Evolutionary conservation across 2,329 filamentous ascomycete species (phyloP).

Genomic region (Orbilia quercus): DNA sequence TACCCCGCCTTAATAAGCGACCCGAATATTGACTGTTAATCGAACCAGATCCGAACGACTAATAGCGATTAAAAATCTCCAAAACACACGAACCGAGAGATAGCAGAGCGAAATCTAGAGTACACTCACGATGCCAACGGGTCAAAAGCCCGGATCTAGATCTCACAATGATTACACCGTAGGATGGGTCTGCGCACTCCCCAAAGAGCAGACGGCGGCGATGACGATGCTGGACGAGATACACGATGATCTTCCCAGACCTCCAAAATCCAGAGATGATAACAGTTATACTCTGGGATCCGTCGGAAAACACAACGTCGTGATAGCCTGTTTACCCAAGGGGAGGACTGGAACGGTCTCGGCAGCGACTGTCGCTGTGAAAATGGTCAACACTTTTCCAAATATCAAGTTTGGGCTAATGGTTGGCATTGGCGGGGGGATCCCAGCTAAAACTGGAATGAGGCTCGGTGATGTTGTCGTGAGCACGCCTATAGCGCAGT

Average conservation of each 20-base stretch:
- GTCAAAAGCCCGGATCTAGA: neutral
- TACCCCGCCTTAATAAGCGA: no score
- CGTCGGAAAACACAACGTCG: conserved; percentile 7
- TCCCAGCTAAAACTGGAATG: neutral
- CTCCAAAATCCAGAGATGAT: neutral
- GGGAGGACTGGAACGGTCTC: neutral
- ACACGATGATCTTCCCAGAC: neutral
- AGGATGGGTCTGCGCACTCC: conserved; percentile 10
- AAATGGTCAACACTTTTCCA: conserved; percentile 12
- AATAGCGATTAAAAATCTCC: no score
- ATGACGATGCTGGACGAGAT: conserved; percentile 1
- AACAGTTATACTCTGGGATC: conserved; percentile 5
- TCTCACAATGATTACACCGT: neutral
- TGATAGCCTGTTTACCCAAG: conserved; percentile 4
- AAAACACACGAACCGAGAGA: no score
- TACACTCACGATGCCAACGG: no score
- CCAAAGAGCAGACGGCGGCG: neutral
- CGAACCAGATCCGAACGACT: no score
- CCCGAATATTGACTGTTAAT: no score
- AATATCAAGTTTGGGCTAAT: conserved; percentile 10
- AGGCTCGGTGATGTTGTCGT: conserved; percentile 33
- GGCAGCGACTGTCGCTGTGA: neutral
- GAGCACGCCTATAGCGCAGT: conserved; percentile 3
- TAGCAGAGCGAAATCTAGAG: no score
- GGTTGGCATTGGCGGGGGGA: conserved; percentile 25